phyloP scores from a whole-genome alignment of 352 stramenopile species.

The Phytophthora citricola region DNA sequence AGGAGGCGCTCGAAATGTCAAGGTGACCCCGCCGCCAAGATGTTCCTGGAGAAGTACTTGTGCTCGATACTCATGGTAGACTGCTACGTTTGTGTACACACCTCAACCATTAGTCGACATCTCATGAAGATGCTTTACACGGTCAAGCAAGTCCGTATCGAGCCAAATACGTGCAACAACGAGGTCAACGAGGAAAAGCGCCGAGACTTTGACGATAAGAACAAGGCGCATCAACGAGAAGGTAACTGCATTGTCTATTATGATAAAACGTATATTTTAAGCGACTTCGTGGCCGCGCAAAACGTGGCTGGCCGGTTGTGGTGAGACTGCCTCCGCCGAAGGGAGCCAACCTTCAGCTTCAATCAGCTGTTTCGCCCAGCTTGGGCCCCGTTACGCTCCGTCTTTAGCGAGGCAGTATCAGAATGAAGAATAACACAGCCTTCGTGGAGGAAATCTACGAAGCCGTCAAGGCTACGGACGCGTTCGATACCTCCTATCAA shows the following conservation, averaged over 20 bases:
- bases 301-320: not conserved
- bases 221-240: not conserved
- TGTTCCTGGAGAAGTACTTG: no score
- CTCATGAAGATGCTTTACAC: not conserved
- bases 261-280: conserved; percentile 11
- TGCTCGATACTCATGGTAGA: not conserved
- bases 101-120: conserved; percentile 3
- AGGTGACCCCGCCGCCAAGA: no score
- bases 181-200: conserved; percentile 15
- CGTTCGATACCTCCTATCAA: not conserved
- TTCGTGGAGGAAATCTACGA: not conserved
- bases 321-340: not conserved
- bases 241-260: conserved; percentile 14
- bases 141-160: conserved; percentile 5
- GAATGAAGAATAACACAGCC: not conserved
- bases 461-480: not conserved
- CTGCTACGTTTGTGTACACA: not conserved
- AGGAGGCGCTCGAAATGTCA: no score
- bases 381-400: no score
- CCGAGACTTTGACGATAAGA: not conserved
- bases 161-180: conserved; percentile 15
- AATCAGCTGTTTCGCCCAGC: no score
- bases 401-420: not conserved
- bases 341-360: not conserved
- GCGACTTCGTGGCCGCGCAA: not conserved